phyloP scores from a whole-genome alignment of 345 rosid species.

The Punica granatum region DNA sequence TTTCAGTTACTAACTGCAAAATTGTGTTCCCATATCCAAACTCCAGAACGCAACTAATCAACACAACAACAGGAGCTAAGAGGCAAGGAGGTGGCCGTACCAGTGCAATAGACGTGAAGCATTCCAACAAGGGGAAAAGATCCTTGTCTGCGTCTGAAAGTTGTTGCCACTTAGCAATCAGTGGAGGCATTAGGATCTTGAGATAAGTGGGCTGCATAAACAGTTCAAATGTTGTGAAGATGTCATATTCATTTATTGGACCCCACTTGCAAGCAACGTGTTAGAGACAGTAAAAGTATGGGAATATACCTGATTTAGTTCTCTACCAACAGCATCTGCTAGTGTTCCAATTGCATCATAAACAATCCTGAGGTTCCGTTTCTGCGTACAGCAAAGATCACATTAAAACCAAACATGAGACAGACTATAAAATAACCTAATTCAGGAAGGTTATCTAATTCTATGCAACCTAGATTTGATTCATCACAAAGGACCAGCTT shows the following conservation, averaged over 20 bases:
- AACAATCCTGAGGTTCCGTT: slow-evolving; percentile 87
- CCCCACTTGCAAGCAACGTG: background rate
- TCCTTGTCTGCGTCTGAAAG: slow-evolving; percentile 91
- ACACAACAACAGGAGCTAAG: background rate
- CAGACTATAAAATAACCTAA: background rate
- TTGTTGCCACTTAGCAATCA: slow-evolving; percentile 92
- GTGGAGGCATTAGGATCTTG: slow-evolving; percentile 92
- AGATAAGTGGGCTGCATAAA: slow-evolving; percentile 70
- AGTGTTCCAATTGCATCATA: slow-evolving; percentile 99
- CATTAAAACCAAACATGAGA: background rate
- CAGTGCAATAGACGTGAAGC: slow-evolving; percentile 98
- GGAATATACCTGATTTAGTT: slow-evolving; percentile 61
- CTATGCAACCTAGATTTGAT: background rate
- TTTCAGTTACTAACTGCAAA: background rate
- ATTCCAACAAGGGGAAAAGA: slow-evolving; percentile 85
- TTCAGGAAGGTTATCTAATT: background rate
- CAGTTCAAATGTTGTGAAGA: slow-evolving; percentile 9
- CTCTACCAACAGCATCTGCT: slow-evolving; percentile 89
- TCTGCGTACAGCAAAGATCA: slow-evolving; percentile 28
- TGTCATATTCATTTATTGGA: background rate
- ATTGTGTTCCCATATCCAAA: background rate
- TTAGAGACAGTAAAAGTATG: background rate
- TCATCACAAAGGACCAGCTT: background rate
- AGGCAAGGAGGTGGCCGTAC: slow-evolving; percentile 17
- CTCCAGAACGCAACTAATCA: background rate